Conservation (phyloP, 139 green algal species). For the Asterochloris sp. region DNA sequence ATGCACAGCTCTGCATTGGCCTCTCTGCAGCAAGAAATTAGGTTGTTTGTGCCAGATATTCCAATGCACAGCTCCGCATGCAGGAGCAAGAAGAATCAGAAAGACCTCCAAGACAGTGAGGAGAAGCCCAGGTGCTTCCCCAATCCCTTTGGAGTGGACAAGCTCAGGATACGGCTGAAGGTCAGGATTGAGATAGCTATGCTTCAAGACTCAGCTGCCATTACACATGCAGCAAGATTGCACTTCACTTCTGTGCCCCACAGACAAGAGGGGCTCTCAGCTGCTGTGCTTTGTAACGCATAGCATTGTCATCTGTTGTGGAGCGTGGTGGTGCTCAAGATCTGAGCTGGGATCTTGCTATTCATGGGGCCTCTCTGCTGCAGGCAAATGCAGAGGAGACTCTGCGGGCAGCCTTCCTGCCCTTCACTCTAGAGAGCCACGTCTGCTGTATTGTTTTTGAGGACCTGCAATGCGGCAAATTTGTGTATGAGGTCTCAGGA, state of each 20-base stretch:
- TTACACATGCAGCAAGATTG: not conserved
- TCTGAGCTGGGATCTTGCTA: not conserved
- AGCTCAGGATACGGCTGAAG: conserved; percentile 49
- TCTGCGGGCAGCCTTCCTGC: conserved; percentile 64
- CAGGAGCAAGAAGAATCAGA: not conserved
- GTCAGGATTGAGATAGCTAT: not conserved
- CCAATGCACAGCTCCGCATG: no score
- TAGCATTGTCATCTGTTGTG: no score
- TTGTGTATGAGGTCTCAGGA: conserved; percentile 32
- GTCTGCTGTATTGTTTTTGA: conserved; percentile 54
- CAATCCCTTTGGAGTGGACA: conserved; percentile 59
- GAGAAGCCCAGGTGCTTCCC: conserved; percentile 37
- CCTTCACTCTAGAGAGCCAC: conserved; percentile 57
- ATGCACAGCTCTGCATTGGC: no score
- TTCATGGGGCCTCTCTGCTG: not conserved
- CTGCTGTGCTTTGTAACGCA: no score
- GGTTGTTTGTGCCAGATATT: no score
- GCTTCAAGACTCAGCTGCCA: conserved; percentile 9
- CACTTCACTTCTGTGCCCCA: not conserved
- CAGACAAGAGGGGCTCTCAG: no score
- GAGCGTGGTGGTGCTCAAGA: no score
- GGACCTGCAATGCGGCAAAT: conserved; percentile 14
- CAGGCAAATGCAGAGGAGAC: conserved; percentile 41
- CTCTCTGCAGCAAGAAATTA: no score
- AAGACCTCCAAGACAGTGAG: not conserved